Base-by-base conservation (phyloP, 371 early-diverging fungal genomes). In the Rhizopus sp. region DNA sequence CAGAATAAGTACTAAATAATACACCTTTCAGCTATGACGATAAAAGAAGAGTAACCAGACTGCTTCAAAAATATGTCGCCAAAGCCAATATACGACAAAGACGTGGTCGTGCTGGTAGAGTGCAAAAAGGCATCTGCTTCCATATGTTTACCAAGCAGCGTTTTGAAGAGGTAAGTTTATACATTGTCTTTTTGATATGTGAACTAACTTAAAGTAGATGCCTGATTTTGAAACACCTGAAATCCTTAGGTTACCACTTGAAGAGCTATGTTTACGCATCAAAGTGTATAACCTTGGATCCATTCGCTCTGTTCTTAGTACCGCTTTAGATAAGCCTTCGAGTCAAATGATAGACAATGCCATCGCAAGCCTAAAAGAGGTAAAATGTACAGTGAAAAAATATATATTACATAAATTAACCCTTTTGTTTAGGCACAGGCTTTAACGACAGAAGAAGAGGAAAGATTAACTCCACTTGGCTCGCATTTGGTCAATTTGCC, bases 21-120 rank as follows among this genome's bases (percentile, higher is more conserved):
- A 38, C 17, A 7, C 13, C 34, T 54, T 23, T 41, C 56, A 78
- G 81, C 33, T 86, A 83, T 63, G 92, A 95, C 58, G 78, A 83
- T 41, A 78, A 82, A 53, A 75, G 82, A 48, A 68, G 83, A 33
- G 80, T 93, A n/a, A 82, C 91, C 1, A 75, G 80, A 1, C 60
- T 98, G 41, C 71, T 80, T 12, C 90, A 91, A 53, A 79, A 72
- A 15, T 84, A 83, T 41, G 75, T 97, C 15, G 85, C 92, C 31
- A 86, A 86, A 56, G 94, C 97, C 13, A 94, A 92, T 59, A 92
- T 88, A 4, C 75, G 79, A 35, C 99, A 99, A 73, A 81, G 99
- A 37, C 73, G 88, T 4, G 99, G 99, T 33, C 85, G 98, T 55
- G 97, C 98, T 4, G 99, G 99, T 29, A 75, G 99, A 48, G 89